Conservation (phyloP, 192 early-diverging fungal species). For the Umbelopsis vinacea region DNA sequence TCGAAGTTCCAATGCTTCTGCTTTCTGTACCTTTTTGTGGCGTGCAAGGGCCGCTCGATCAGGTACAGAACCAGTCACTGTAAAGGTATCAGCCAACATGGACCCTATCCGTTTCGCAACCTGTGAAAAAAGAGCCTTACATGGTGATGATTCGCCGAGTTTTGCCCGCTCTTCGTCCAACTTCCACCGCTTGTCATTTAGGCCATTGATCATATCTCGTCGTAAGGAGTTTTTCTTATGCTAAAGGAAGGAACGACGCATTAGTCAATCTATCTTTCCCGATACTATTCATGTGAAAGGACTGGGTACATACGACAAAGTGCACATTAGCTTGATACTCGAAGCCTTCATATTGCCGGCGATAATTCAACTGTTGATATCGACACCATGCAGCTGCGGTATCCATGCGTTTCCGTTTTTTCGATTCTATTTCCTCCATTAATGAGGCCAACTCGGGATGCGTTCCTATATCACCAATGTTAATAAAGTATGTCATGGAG, state of each 20-base stretch:
- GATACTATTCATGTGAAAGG: too few species aligned
- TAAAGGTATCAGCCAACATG: background rate
- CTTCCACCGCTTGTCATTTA: conserved; percentile 36
- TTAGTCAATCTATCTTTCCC: background rate
- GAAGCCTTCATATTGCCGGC: conserved; percentile 43
- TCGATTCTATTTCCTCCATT: conserved; percentile 59
- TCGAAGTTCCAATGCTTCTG: conserved; percentile 47
- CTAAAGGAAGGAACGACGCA: conserved; percentile 15
- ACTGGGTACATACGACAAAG: conserved; percentile 34
- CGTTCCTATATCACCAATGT: conserved; percentile 39
- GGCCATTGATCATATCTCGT: conserved; percentile 27
- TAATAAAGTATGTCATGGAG: background rate
- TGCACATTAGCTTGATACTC: conserved; percentile 55
- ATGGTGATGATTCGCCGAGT: conserved; percentile 30
- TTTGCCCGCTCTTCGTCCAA: conserved; percentile 39
- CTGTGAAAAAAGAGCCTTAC: conserved; percentile 6
- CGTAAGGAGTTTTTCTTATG: conserved; percentile 38
- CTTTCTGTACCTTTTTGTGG: conserved; percentile 39
- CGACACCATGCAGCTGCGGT: conserved; percentile 50
- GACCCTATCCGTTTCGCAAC: background rate
- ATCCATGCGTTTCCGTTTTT: conserved; percentile 47
- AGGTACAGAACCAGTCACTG: conserved; percentile 14
- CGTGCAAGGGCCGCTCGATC: conserved; percentile 42
- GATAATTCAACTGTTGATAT: conserved; percentile 47
- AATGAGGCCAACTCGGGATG: conserved; percentile 55